Evolutionary conservation across 1,139 yeast genomes (phyloP).

Genomic region (Torulaspora pretoriensis): DNA sequence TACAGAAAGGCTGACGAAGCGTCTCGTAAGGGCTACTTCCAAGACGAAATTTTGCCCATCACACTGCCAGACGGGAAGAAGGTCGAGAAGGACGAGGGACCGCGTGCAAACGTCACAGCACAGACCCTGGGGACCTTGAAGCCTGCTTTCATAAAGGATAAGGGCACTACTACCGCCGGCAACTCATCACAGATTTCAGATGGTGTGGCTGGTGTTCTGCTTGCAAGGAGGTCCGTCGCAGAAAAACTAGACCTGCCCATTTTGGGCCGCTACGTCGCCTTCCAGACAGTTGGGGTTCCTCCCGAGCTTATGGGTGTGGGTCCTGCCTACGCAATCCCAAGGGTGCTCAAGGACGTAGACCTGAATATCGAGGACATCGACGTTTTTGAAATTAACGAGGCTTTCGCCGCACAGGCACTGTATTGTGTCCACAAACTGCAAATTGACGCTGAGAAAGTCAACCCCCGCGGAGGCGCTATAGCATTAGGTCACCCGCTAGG

Average conservation of each 20-base stretch:
- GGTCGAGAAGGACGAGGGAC: constrained; percentile 83
- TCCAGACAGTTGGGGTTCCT: constrained; percentile 83
- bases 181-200: constrained; percentile 94
- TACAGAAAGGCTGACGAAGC: constrained; percentile 81
- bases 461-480: constrained; percentile 93
- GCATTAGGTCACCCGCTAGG: constrained; percentile 97
- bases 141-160: constrained; percentile 80
- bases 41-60: constrained; percentile 82
- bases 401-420: constrained; percentile 91
- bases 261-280: constrained; percentile 71
- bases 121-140: constrained; percentile 65
- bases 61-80: constrained; percentile 37
- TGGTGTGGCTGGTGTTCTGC: constrained; percentile 87
- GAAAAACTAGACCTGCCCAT: constrained; percentile 62
- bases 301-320: constrained; percentile 98
- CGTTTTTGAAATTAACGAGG: constrained; percentile 87
- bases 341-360: constrained; percentile 62
- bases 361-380: constrained; percentile 62
- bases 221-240: constrained; percentile 87
- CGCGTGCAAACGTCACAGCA: constrained; percentile 81
- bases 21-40: constrained; percentile 63
- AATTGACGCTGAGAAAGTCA: constrained; percentile 68
- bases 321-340: constrained; percentile 91
- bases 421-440: constrained; percentile 65
- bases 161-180: constrained; percentile 89